Conservation (phyloP, 139 green algal genomes). For the Desmodesmus armatus region DNA sequence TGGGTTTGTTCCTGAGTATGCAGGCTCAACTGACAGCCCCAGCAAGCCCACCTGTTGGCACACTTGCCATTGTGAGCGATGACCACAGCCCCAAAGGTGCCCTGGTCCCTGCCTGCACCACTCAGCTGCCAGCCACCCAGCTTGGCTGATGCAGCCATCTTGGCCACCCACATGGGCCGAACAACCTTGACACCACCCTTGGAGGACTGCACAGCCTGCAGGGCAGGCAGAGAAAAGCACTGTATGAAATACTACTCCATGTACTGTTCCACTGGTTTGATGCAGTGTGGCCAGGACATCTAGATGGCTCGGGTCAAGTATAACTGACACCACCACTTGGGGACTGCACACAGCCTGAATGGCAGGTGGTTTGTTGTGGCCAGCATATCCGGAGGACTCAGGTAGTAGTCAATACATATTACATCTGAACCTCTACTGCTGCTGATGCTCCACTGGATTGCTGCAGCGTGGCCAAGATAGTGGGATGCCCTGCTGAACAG, state of each 20-base stretch:
- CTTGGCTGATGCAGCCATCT: conserved; percentile 7
- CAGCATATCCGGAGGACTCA: no score
- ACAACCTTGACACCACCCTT: conserved; percentile 2
- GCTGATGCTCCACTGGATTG: not conserved
- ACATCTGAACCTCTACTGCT: not conserved
- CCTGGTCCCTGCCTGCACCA: conserved; percentile 45
- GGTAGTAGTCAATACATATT: no score
- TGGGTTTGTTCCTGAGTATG: not conserved
- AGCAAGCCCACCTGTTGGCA: conserved; percentile 57
- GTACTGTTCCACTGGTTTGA: no score
- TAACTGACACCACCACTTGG: no score
- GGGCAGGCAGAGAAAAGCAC: no score
- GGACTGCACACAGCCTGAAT: no score
- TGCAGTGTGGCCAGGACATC: no score
- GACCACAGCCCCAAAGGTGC: conserved; percentile 76
- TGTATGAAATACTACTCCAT: no score
- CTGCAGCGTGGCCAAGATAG: not conserved
- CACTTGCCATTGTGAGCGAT: conserved; percentile 92
- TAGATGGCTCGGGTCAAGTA: no score
- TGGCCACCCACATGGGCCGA: conserved; percentile 13
- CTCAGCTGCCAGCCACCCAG: conserved; percentile 41
- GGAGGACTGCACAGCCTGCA: not conserved
- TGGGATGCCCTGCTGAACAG: not conserved
- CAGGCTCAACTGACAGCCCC: not conserved
- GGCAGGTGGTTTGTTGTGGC: no score